These are phyloP conservation scores for Heteromeles arbutifolia DNA, from an alignment of 306 rosid species.

Conservation along the genomic window DNA sequence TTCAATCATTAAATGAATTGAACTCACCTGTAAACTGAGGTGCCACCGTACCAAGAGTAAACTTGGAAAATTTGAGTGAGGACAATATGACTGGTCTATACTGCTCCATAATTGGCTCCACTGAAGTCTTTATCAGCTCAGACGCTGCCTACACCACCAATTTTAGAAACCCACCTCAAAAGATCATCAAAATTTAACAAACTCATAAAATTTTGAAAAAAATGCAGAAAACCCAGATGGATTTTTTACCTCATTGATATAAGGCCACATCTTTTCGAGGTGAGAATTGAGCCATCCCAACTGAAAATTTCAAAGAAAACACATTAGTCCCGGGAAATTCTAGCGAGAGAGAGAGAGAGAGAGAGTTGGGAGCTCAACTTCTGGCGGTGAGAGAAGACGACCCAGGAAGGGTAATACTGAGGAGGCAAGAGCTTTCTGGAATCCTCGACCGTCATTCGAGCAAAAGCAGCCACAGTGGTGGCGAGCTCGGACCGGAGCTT, in stretches of 20 bases:
- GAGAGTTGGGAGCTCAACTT: slow-evolving; percentile 45
- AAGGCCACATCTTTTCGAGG: slow-evolving; percentile 90
- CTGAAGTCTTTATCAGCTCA: slow-evolving; percentile 75
- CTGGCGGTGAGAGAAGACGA: slow-evolving; percentile 72
- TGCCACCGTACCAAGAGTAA: slow-evolving; percentile 92
- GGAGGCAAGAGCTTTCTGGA: slow-evolving; percentile 81
- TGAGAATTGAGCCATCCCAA: slow-evolving; percentile 77
- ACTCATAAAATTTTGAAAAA: neutral
- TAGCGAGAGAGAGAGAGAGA: neutral
- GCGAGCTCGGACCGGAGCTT: slow-evolving; percentile 66
- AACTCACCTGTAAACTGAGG: slow-evolving; percentile 88
- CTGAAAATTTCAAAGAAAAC: slow-evolving; percentile 29
- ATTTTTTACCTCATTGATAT: slow-evolving; percentile 63
- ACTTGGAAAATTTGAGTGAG: slow-evolving; percentile 80
- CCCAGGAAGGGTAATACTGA: slow-evolving; percentile 85
- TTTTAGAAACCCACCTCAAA: neutral
- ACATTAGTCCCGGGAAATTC: neutral
- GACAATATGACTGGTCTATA: slow-evolving; percentile 63
- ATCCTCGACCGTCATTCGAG: slow-evolving; percentile 77
- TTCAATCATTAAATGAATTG: neutral
- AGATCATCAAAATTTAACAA: neutral
- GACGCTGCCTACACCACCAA: slow-evolving; percentile 69
- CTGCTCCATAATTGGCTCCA: slow-evolving; percentile 79
- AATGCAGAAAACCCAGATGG: neutral
- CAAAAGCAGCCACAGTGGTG: slow-evolving; percentile 63